Base-by-base conservation (phyloP, 176 grass and related monocot genomes). In the Phyllostachys edulis region DNA sequence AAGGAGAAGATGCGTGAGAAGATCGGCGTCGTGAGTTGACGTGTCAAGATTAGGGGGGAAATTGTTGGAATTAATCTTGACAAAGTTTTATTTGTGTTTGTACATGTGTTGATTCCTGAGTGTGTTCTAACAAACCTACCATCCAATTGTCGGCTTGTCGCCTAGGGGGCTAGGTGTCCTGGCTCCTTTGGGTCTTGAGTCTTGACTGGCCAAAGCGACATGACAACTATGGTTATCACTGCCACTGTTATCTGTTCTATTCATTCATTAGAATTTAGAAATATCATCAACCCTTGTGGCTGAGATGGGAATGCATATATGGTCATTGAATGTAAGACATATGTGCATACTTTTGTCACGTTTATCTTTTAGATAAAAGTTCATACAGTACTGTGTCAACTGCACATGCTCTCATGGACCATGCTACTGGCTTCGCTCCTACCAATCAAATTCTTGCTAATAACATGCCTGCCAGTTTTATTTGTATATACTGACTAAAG, bases 311-410 rank as follows among this genome's bases (percentile, higher is more conserved):
- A 66, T 80, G 21, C 46, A 3, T 73, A 29, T 65, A 42, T 56
- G 17, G 77, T 36, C 12, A 82, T 59, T 60, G 80, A 45, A 82
- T 60, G 78, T 68, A 55, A 81, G 63, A 80, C 14, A 26, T 39
- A 23, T 52, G 38, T 37, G 27, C 56, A 41, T 63, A 5, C 5
- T 37, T 79, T 69, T 71, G 24, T 69, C 40, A 63, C 26, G 29
- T 24, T 73, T 63, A 36, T 41, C 23, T 40, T 69, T 77, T 78
- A 46, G 52, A 40, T 78, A 60, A 47, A 52, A n/a, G 54, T 72
- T 80, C 14, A 26, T 67, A 80, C 26, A 34, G 1, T 34, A 34
- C 0, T 61, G 23, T 26, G 17, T 18, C 17, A 54, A 55, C 45
- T 51, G 24, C 7, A 5, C 45, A 47, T 0, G 24, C 20, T 73